Conservation (phyloP, 176 grass and related monocot species). For the Carex scoparia region DNA sequence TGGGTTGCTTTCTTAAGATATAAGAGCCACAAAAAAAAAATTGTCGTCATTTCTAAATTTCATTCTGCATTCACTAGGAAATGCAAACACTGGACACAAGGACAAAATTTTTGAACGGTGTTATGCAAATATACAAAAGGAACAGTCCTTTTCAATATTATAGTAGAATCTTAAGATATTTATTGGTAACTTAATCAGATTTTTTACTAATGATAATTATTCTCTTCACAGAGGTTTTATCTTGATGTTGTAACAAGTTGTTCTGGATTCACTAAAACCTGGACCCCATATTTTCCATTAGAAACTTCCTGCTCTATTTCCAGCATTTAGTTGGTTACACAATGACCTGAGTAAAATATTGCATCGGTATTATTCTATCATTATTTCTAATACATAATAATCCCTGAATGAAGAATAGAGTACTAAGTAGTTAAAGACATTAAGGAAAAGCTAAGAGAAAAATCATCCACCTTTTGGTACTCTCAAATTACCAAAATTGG, state of each 20-base stretch:
- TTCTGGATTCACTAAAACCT: background rate
- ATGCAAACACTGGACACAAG: background rate
- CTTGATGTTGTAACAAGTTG: background rate
- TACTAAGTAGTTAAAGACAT: background rate
- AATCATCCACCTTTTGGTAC: background rate
- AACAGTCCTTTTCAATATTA: background rate
- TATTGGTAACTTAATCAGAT: background rate
- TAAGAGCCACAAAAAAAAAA: background rate
- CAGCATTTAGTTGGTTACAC: background rate
- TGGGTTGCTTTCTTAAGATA: background rate
- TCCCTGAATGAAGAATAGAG: background rate
- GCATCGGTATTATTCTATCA: background rate
- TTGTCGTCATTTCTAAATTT: background rate
- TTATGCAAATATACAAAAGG: background rate
- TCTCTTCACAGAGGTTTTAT: background rate
- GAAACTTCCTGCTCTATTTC: background rate
- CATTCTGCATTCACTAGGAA: background rate
- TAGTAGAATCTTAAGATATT: background rate
- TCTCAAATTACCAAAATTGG: background rate
- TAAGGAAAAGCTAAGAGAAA: background rate
- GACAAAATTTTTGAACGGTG: background rate
- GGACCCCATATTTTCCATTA: background rate
- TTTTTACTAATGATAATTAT: background rate
- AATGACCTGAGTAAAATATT: background rate
- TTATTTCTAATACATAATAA: background rate